phyloP scores from a whole-genome alignment of 768 basidiomycete species.

The Saitozyma podzolica region DNA sequence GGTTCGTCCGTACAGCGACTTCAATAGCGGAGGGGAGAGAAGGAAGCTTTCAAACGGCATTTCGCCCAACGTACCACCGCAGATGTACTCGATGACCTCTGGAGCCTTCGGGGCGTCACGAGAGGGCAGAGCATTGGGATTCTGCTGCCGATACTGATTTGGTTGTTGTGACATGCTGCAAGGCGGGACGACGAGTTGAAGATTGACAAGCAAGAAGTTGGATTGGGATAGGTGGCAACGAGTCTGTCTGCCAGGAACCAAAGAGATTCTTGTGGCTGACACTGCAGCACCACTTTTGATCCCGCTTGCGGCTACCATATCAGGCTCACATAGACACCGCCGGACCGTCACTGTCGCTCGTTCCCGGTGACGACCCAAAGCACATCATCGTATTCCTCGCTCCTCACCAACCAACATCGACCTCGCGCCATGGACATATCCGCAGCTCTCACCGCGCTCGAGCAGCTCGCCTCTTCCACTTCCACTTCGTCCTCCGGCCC shows the following conservation, averaged over 20 bases:
- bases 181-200: background rate
- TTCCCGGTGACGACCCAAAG: too few species aligned
- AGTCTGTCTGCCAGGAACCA: background rate
- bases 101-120: conserved; percentile 28
- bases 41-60: too few species aligned
- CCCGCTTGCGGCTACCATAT: too few species aligned
- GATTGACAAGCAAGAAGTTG: conserved; percentile 2
- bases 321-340: too few species aligned
- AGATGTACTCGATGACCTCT: conserved; percentile 40
- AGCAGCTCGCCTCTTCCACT: conserved; percentile 32
- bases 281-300: background rate
- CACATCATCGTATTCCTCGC: too few species aligned
- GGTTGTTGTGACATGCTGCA: conserved; percentile 32
- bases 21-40: too few species aligned
- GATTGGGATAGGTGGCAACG: background rate
- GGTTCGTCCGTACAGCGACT: background rate
- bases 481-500: conserved; percentile 40
- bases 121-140: conserved; percentile 39
- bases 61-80: conserved; percentile 31
- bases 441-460: conserved; percentile 36
- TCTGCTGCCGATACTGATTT: conserved; percentile 28
- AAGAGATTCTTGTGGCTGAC: too few species aligned
- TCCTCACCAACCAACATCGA: too few species aligned
- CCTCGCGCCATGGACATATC: conserved; percentile 29
- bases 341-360: too few species aligned